Conservation (phyloP, 2,329 filamentous ascomycete species). For the Rutstroemia sp. region DNA sequence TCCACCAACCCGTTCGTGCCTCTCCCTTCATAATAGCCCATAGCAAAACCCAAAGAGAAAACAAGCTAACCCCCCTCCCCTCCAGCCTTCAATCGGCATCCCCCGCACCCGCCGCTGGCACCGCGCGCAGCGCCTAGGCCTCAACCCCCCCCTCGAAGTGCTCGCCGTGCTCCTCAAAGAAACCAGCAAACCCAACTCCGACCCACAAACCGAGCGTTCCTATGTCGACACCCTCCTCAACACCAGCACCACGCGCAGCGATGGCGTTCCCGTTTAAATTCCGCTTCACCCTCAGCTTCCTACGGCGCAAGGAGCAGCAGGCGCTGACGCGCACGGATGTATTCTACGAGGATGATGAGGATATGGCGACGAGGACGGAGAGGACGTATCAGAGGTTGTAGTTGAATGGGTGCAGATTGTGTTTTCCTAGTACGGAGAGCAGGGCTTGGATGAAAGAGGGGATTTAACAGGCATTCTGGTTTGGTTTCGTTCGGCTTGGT, state of each 20-base stretch:
- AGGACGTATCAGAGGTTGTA: too few species aligned
- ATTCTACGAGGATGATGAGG: too few species aligned
- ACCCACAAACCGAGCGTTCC: slow-evolving; percentile 52
- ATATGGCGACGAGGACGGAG: too few species aligned
- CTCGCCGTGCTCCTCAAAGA: slow-evolving; percentile 75
- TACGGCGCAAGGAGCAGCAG: too few species aligned
- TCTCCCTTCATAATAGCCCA: neutral
- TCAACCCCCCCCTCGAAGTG: slow-evolving; percentile 87
- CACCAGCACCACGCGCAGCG: slow-evolving; percentile 34
- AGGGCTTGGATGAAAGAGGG: too few species aligned
- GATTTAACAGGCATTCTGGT: too few species aligned
- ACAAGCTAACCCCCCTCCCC: neutral
- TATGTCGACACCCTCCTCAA: slow-evolving; percentile 64
- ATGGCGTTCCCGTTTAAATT: slow-evolving; percentile 3
- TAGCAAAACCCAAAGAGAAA: neutral
- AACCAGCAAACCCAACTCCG: slow-evolving; percentile 42
- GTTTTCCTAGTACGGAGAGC: too few species aligned
- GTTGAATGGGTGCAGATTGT: too few species aligned
- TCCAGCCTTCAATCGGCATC: slow-evolving; percentile 81
- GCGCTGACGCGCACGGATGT: too few species aligned
- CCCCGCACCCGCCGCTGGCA: slow-evolving; percentile 78
- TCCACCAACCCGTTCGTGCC: neutral
- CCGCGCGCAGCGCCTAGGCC: slow-evolving; percentile 70
- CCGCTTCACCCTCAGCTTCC: too few species aligned
- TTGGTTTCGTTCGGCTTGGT: too few species aligned